Percentiles rank a stretch among this genome's conserved stretches.
phyloP scores from a whole-genome alignment of 2,329 filamentous ascomycete genomes.

The Sporothrix brunneoviolacea region DNA sequence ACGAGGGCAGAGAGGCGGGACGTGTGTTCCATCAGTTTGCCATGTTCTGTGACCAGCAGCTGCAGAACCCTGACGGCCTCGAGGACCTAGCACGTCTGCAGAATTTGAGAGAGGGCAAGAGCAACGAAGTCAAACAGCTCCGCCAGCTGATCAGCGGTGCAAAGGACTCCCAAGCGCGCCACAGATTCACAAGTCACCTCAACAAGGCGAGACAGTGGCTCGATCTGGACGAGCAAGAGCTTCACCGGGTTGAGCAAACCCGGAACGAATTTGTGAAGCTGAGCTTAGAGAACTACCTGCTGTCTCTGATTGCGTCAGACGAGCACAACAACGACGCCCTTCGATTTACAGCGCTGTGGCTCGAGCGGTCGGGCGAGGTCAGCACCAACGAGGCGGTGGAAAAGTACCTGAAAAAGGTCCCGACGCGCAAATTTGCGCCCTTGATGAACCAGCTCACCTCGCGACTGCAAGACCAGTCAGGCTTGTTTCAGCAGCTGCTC shows the following conservation, averaged over 20 bases:
- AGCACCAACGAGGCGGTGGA: slow-evolving; percentile 71
- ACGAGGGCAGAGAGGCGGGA: slow-evolving; percentile 66
- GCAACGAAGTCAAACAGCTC: slow-evolving; percentile 70
- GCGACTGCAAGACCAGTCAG: slow-evolving; percentile 66
- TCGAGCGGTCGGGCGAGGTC: slow-evolving; percentile 73
- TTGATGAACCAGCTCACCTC: slow-evolving; percentile 96
- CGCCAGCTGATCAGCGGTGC: slow-evolving; percentile 50
- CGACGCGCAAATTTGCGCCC: slow-evolving; percentile 84
- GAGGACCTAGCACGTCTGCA: slow-evolving; percentile 79
- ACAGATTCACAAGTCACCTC: slow-evolving; percentile 53
- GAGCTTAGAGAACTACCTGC: slow-evolving; percentile 87
- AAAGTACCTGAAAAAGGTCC: slow-evolving; percentile 63
- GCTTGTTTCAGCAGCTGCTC: slow-evolving; percentile 70
- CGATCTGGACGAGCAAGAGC: slow-evolving; percentile 81
- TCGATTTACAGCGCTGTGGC: slow-evolving; percentile 89
- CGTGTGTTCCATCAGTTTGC: slow-evolving; percentile 94
- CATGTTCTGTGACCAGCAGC: slow-evolving; percentile 86
- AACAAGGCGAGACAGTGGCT: slow-evolving; percentile 80
- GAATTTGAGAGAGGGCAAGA: slow-evolving; percentile 72
- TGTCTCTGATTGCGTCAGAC: slow-evolving; percentile 77
- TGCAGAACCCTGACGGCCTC: slow-evolving; percentile 76
- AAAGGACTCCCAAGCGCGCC: slow-evolving; percentile 45
- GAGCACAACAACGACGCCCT: slow-evolving; percentile 83
- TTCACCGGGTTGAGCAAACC: slow-evolving; percentile 67
- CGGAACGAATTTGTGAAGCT: slow-evolving; percentile 79